Conservation (phyloP, 768 basidiomycete species). For the Calocera cornea region DNA sequence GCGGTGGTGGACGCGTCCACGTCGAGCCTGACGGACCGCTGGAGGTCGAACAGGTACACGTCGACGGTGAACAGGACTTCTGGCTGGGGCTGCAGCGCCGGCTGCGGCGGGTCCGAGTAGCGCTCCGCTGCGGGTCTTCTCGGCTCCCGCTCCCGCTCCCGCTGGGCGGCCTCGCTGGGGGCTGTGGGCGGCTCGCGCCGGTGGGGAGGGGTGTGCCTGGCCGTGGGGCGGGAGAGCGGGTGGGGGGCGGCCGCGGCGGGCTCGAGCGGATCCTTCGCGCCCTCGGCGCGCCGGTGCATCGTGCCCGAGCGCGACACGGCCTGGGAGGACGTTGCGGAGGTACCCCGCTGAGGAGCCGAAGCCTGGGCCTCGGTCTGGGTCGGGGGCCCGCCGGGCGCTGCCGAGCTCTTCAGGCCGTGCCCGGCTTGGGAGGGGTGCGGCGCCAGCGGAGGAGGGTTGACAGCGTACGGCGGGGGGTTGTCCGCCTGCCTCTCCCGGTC, state of each 20-base stretch:
- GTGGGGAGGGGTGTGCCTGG: not conserved
- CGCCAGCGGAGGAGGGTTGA: too few species aligned
- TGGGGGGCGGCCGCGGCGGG: too few species aligned
- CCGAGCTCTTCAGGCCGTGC: not conserved
- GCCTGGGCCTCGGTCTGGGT: too few species aligned
- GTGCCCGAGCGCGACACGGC: not conserved
- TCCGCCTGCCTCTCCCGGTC: too few species aligned
- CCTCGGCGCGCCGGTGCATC: not conserved
- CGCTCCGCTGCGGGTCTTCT: too few species aligned
- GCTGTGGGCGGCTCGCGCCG: not conserved
- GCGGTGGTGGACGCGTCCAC: conserved; percentile 54
- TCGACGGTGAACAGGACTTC: not conserved
- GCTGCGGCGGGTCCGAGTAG: not conserved
- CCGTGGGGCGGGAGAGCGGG: not conserved
- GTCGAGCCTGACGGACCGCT: conserved; percentile 62
- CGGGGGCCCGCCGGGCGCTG: not conserved
- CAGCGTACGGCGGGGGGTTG: too few species aligned
- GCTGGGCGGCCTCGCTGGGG: too few species aligned
- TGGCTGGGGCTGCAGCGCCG: not conserved
- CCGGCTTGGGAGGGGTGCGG: too few species aligned
- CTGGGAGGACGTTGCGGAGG: not conserved
- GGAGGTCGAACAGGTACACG: conserved; percentile 33
- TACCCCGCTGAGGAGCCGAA: not conserved
- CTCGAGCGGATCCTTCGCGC: too few species aligned
- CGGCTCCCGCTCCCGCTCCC: not conserved